These are phyloP conservation scores for Eragrostis nindensis DNA, from an alignment of 176 grass and related monocot species.

Conservation along the genomic window DNA sequence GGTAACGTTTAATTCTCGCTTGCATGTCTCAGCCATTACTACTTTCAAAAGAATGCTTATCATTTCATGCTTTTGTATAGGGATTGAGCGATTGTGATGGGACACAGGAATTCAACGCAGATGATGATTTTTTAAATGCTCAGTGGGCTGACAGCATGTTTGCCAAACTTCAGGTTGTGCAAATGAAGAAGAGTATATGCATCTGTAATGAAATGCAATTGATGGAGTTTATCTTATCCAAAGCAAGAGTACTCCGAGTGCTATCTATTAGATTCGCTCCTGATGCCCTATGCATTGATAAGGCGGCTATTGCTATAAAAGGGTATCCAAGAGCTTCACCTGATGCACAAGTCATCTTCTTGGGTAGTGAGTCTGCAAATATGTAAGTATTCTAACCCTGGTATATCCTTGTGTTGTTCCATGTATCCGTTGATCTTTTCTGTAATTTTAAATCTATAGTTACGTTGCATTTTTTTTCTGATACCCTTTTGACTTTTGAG, in stretches of 20 bases:
- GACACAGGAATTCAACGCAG: not conserved
- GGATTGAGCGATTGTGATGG: not conserved
- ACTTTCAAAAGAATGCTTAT: not conserved
- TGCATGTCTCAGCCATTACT: not conserved
- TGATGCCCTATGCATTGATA: not conserved
- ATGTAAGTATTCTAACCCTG: not conserved
- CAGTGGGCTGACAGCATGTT: not conserved
- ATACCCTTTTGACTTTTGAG: not conserved
- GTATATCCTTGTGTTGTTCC: not conserved
- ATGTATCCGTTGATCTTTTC: not conserved
- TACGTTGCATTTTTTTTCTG: not conserved
- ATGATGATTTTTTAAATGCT: not conserved
- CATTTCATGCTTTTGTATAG: not conserved
- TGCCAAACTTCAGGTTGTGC: not conserved
- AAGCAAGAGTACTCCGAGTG: not conserved
- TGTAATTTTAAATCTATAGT: not conserved
- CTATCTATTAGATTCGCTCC: not conserved
- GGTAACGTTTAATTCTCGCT: not conserved
- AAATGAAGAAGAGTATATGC: not conserved
- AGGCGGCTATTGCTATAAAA: not conserved
- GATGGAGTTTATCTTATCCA: not conserved
- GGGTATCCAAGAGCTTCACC: constrained; percentile 4
- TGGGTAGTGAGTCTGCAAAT: not conserved
- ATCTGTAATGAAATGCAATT: not conserved
- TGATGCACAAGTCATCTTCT: not conserved